Evolutionary conservation across 352 stramenopile genomes (phyloP), one percentile per base, ranked within the genome.

Genomic region (Phytophthora pseudosyringae): DNA sequence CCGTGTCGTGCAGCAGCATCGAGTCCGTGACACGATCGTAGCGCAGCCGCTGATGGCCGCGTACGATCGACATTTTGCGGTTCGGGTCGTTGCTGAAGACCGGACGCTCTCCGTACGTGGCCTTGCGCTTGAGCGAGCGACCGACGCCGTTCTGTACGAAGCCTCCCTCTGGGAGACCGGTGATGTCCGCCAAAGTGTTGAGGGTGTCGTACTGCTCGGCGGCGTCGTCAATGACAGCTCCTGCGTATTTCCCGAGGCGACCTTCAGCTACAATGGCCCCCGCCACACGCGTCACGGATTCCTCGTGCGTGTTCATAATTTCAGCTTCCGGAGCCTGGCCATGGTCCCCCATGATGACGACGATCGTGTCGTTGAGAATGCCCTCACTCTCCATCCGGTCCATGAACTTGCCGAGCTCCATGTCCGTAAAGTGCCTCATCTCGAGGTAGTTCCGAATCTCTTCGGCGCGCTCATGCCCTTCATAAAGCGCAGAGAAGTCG

Each of bases 161-260:
- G 0, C 78, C 78, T 6, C 76, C 65, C 3, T 71, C 18, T 1
- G 80, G 80, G 0, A 88, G 49, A 3, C 80, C 78, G 0, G 86
- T 78, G 13, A 90, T 85, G 31, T 90, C 80, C 0, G 80, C 78
- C 10, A 90, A 41, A 5, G 80, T 90, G 59, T 86, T 90, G 44
- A 89, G 71, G 18, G 75, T 65, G 35, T 89, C 80, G 36, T 85
- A 84, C 16, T 89, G 78, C 9, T 72, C 76, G 8, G 70, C 70
- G 1, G 58, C 64, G 16, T 83, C 70, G 8, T 83, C 66, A n/a
- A 86, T 64, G 6, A 83, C 32, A 41, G 64, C 45, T 0, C 80
- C 80, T 0, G 58, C 71, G 21, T 70, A 62, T 13, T 75, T 40
- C 18, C 76, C 74, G 2, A 89, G 63, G 26, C 78, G 63, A 0